phyloP scores from a whole-genome alignment of 768 basidiomycete species.

The Pleurotus tuoliensis region DNA sequence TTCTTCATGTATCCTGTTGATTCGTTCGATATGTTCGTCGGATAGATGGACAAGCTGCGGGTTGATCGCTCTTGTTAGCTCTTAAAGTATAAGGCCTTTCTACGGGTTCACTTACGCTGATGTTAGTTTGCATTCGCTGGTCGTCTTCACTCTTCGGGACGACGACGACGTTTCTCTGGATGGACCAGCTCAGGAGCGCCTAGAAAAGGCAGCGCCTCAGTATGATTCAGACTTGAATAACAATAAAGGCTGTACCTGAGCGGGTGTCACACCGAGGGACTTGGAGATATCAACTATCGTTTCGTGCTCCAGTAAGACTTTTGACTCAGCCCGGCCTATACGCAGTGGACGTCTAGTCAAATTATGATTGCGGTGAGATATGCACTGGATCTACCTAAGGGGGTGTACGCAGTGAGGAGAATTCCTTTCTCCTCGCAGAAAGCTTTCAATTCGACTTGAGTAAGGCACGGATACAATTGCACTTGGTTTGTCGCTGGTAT shows the following conservation, averaged over 20 bases:
- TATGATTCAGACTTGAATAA: not conserved
- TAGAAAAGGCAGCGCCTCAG: slow-evolving; percentile 22
- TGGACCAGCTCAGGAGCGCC: slow-evolving; percentile 63
- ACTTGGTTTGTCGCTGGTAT: slow-evolving; percentile 56
- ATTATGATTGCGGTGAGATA: not conserved
- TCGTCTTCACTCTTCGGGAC: slow-evolving; percentile 58
- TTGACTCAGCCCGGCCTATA: not conserved
- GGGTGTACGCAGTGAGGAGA: slow-evolving; percentile 46
- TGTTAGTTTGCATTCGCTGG: slow-evolving; percentile 44
- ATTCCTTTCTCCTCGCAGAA: slow-evolving; percentile 49
- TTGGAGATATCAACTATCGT: not conserved
- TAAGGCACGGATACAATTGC: slow-evolving; percentile 53
- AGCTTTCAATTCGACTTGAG: slow-evolving; percentile 42
- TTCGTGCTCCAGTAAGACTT: not conserved
- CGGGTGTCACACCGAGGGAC: not conserved
- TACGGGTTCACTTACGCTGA: slow-evolving; percentile 25
- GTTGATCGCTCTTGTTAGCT: not conserved
- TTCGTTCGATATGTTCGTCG: not conserved
- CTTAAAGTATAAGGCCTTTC: slow-evolving; percentile 3
- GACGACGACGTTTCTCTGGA: slow-evolving; percentile 56
- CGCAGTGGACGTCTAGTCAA: not conserved
- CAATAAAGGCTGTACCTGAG: not conserved
- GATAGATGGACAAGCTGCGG: not conserved
- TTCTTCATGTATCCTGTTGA: not conserved
- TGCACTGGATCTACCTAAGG: slow-evolving; percentile 27